Percentiles rank a stretch among this genome's conserved stretches.
Evolutionary conservation across 1,284 basidiomycete species (phyloP).

Genomic region (Fomitopsis palustris): DNA sequence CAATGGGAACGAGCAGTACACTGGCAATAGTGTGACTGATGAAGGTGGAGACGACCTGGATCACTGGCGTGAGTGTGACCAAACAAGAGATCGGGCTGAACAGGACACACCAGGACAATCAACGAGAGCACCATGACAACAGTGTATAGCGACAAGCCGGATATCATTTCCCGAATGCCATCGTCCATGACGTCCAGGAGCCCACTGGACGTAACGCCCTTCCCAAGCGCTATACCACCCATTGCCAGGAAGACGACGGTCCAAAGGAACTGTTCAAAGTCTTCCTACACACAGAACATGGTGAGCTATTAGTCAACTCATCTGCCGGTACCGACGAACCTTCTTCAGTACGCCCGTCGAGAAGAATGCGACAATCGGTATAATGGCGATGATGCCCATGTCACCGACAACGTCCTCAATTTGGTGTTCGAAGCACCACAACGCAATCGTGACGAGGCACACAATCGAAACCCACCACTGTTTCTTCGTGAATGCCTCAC

Average conservation of each 20-base stretch:
- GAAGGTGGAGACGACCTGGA: conserved; percentile 78
- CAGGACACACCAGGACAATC: conserved; percentile 75
- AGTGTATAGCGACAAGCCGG: conserved; percentile 72
- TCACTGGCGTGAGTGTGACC: background rate
- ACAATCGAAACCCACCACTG: conserved; percentile 92
- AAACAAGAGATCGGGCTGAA: background rate
- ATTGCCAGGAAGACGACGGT: conserved; percentile 95
- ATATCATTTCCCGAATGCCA: conserved; percentile 66
- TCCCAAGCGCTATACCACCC: conserved; percentile 96
- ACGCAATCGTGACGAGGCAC: conserved; percentile 80
- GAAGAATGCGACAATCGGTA: conserved; percentile 94
- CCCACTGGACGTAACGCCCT: conserved; percentile 90
- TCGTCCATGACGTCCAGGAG: conserved; percentile 77
- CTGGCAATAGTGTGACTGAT: conserved; percentile 98
- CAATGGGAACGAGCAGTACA: conserved; percentile 94
- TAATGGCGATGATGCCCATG: conserved; percentile 96
- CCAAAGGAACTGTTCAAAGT: conserved; percentile 95
- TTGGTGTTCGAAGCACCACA: conserved; percentile 90
- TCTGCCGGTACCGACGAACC: conserved; percentile 39
- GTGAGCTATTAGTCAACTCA: background rate
- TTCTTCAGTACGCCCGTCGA: conserved; percentile 93
- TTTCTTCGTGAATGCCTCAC: conserved; percentile 76
- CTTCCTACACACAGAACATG: conserved; percentile 54
- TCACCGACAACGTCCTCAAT: conserved; percentile 85
- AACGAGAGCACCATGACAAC: conserved; percentile 84